These are phyloP conservation scores for Acrocalymma vagum DNA, from an alignment of 2,329 filamentous ascomycete genomes.

Conservation along the genomic window DNA sequence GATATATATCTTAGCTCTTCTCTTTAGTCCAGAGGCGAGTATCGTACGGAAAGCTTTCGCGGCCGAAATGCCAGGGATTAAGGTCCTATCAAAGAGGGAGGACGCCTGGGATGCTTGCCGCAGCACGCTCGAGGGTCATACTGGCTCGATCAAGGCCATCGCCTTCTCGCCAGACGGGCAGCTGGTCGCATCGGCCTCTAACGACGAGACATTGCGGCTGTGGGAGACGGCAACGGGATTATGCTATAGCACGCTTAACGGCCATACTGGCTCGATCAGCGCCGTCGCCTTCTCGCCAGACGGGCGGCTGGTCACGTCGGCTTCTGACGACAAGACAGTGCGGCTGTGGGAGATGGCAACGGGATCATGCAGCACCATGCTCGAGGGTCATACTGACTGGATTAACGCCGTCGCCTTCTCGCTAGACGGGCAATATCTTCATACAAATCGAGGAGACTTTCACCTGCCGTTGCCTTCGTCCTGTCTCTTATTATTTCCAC, in stretches of 20 bases:
- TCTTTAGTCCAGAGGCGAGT: conserved; percentile 39
- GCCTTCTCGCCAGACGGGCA: no score
- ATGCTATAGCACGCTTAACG: not conserved
- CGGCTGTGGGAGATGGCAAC: conserved; percentile 14
- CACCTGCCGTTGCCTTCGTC: not conserved
- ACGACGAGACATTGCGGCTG: not conserved
- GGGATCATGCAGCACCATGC: conserved; percentile 3
- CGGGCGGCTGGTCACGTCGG: conserved; percentile 6
- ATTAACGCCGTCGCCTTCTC: conserved; percentile 2
- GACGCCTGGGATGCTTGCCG: no score
- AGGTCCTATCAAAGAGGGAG: no score
- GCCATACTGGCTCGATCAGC: conserved; percentile 1
- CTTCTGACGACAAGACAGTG: conserved; percentile 10
- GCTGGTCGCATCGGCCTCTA: not conserved
- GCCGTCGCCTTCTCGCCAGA: conserved; percentile 13
- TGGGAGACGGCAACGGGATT: conserved; percentile 1
- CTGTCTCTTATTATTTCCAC: conserved; percentile 4
- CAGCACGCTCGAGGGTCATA: no score
- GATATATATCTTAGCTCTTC: conserved; percentile 42
- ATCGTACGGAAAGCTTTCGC: conserved; percentile 6
- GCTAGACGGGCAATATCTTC: conserved; percentile 10
- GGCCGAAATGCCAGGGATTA: no score
- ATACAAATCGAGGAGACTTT: no score
- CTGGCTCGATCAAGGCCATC: no score
- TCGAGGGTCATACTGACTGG: conserved; percentile 3